Conservation (phyloP, 345 rosid species). For the Xanthoceras sorbifolium region DNA sequence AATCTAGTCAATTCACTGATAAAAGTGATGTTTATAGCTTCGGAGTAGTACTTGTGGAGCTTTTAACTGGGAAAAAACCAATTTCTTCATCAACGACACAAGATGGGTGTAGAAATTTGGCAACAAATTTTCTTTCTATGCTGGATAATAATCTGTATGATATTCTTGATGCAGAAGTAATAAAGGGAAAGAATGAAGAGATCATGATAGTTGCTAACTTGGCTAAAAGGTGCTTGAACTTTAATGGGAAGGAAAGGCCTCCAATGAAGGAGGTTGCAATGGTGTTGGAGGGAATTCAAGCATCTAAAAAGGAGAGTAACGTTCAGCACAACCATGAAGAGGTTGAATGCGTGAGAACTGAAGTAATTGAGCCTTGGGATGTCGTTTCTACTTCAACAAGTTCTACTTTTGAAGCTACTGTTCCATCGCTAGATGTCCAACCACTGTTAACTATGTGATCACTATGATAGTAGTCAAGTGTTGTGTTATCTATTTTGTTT, state of each 20-base stretch:
- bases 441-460: no score
- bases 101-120: not conserved
- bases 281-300: constrained; percentile 3
- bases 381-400: no score
- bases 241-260: not conserved
- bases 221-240: not conserved
- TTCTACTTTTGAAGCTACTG: no score
- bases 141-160: not conserved
- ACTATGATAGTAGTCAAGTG: no score
- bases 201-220: not conserved
- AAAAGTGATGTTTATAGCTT: no score
- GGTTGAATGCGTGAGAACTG: not conserved
- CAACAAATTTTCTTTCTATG: not conserved
- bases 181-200: not conserved
- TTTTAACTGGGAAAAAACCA: constrained; percentile 1
- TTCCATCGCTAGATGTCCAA: no score
- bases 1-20: not conserved
- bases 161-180: not conserved
- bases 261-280: constrained; percentile 4
- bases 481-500: no score
- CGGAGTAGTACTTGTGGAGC: constrained; percentile 10
- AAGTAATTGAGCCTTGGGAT: not conserved
- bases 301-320: not conserved
- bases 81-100: not conserved
- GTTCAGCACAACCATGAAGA: not conserved